A percentile compares a stretch with the other conserved stretches of the same genome.
Conservation (phyloP, 2,329 filamentous ascomycete species). For the Exophiala dermatitidis region DNA sequence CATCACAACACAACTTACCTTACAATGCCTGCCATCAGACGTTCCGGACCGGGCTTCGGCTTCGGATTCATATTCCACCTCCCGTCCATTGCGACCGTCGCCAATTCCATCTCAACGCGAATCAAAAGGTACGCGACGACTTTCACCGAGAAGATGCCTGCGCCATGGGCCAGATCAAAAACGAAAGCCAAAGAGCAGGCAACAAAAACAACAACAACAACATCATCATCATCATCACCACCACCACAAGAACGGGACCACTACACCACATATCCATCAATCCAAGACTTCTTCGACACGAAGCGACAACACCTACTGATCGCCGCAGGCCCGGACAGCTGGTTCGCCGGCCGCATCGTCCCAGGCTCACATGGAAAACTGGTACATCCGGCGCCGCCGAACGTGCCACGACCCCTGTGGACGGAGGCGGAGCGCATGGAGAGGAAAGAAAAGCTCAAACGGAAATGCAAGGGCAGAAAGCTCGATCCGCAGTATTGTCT, state of each 20-base stretch:
- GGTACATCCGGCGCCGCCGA: neutral
- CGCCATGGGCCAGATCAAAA: no score
- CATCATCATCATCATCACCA: neutral
- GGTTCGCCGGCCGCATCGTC: conserved; percentile 1
- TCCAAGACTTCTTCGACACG: conserved; percentile 11
- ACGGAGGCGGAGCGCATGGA: neutral
- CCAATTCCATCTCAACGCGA: no score
- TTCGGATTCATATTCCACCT: no score
- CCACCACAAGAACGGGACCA: neutral
- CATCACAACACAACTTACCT: no score
- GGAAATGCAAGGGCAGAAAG: neutral
- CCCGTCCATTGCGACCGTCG: no score
- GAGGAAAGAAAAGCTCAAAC: neutral
- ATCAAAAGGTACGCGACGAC: no score
- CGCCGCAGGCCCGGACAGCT: neutral
- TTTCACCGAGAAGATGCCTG: no score
- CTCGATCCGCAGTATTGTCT: neutral
- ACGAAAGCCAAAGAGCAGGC: neutral
- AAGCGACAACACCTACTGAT: conserved; percentile 1
- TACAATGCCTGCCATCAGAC: no score
- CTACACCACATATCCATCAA: neutral
- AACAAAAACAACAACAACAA: neutral
- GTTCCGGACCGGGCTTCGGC: no score
- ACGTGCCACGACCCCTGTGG: neutral
- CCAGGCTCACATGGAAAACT: conserved; percentile 1